Percentiles rank a stretch among this genome's conserved stretches.
Evolutionary conservation across 345 rosid genomes (phyloP).

Genomic region (Triadica sebifera): DNA sequence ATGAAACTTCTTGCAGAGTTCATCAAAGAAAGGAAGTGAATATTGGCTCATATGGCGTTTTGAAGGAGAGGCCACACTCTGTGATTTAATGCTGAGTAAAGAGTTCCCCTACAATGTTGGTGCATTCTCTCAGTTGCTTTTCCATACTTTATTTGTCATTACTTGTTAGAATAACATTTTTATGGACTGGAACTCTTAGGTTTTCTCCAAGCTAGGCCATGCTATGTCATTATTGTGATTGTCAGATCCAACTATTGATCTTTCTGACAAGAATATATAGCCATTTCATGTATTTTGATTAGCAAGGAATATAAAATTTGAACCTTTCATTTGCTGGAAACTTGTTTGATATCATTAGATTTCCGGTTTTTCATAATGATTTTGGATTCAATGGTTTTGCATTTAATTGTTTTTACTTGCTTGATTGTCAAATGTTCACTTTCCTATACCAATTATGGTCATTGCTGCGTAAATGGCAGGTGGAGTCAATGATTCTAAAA

Average conservation of each 20-base stretch:
- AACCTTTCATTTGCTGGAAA: neutral
- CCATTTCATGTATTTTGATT: neutral
- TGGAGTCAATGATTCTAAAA: slow-evolving; percentile 77
- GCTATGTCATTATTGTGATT: neutral
- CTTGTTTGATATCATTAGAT: neutral
- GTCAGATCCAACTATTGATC: neutral
- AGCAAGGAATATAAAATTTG: neutral
- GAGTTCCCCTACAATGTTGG: slow-evolving; percentile 92
- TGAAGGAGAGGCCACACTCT: slow-evolving; percentile 85
- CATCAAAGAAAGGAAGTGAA: slow-evolving; percentile 74
- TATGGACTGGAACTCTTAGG: neutral
- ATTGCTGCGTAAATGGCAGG: slow-evolving; percentile 44
- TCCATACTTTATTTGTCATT: neutral
- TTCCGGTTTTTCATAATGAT: neutral
- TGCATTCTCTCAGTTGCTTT: slow-evolving; percentile 29
- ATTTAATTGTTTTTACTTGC: slow-evolving; percentile 3
- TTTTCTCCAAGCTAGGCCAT: neutral
- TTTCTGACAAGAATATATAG: neutral
- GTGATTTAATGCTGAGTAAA: slow-evolving; percentile 74
- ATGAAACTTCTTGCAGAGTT: slow-evolving; percentile 47
- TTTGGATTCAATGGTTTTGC: neutral
- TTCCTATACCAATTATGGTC: neutral
- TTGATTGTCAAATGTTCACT: slow-evolving; percentile 12
- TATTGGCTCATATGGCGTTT: slow-evolving; percentile 93
- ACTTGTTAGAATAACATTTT: neutral